Evolutionary conservation across 2,329 filamentous ascomycete genomes (phyloP).

Genomic region (Venturia pyrina): DNA sequence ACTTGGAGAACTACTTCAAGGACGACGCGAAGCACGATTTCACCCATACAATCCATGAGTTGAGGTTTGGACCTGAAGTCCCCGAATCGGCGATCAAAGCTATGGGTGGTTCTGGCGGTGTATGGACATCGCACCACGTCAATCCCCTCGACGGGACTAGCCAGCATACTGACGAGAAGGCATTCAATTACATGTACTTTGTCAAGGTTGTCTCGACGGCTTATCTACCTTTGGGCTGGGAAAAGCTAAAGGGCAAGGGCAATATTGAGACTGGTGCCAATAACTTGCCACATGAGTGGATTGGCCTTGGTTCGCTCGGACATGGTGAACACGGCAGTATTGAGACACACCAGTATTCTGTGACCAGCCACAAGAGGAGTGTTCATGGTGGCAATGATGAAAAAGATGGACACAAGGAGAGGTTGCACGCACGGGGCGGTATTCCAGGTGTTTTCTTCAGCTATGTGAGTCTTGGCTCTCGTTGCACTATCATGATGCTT

Average conservation of each 20-base stretch:
- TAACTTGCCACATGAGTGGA: slow-evolving; percentile 37
- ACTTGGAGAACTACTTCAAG: slow-evolving; percentile 90
- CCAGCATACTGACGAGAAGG: slow-evolving; percentile 69
- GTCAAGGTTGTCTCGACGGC: slow-evolving; percentile 96
- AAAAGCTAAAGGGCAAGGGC: slow-evolving; percentile 30
- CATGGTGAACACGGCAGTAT: slow-evolving; percentile 64
- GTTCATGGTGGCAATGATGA: slow-evolving; percentile 73
- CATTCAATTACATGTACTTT: slow-evolving; percentile 98
- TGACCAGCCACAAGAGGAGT: slow-evolving; percentile 91
- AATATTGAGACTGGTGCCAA: slow-evolving; percentile 26
- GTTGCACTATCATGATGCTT: not conserved
- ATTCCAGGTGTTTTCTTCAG: slow-evolving; percentile 98
- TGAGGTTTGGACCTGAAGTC: slow-evolving; percentile 88
- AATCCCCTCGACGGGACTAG: slow-evolving; percentile 79
- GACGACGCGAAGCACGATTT: slow-evolving; percentile 70
- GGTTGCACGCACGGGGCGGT: slow-evolving; percentile 77
- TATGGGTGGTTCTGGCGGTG: slow-evolving; percentile 44
- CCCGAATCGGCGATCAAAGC: slow-evolving; percentile 52
- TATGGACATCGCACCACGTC: slow-evolving; percentile 80
- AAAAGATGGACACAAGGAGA: slow-evolving; percentile 83
- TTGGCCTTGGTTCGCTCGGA: slow-evolving; percentile 60
- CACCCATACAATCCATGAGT: slow-evolving; percentile 74
- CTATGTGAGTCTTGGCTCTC: slow-evolving; percentile 56
- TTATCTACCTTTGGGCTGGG: slow-evolving; percentile 87
- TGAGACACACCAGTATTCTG: slow-evolving; percentile 97